Conservation (phyloP, 371 early-diverging fungal genomes). For the Smittium mucronatum region DNA sequence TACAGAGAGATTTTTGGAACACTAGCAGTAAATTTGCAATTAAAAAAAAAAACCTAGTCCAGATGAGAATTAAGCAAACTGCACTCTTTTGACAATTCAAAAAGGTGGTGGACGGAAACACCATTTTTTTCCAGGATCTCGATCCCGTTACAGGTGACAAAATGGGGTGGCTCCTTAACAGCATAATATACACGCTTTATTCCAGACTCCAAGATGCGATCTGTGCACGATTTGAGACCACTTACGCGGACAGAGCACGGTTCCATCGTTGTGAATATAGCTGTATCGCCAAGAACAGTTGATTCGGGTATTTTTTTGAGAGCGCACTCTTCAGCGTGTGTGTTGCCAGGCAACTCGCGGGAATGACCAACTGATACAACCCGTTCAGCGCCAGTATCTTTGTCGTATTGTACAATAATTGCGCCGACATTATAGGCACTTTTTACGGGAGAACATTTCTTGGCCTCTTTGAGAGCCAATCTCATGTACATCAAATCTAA, state of each 20-base stretch:
- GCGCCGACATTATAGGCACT: conserved; percentile 31
- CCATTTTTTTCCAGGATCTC: conserved; percentile 14
- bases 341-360: conserved; percentile 30
- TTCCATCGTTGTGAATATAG: conserved; percentile 32
- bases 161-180: conserved; percentile 20
- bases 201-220: conserved; percentile 14
- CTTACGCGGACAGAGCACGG: conserved; percentile 29
- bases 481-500: conserved; percentile 23
- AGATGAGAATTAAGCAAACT: conserved; percentile 18
- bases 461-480: conserved; percentile 16
- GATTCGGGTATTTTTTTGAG: conserved; percentile 8
- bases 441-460: conserved; percentile 17
- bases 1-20: too few species aligned
- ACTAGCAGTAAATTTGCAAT: too few species aligned
- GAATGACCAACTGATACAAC: conserved; percentile 26
- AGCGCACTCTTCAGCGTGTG: conserved; percentile 33
- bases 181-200: conserved; percentile 19
- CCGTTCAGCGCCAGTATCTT: neutral
- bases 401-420: conserved; percentile 15
- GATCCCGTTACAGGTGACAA: conserved; percentile 27
- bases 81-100: conserved; percentile 22
- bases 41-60: too few species aligned
- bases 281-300: neutral
- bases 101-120: conserved; percentile 15
- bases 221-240: conserved; percentile 22